Evolutionary conservation across 805 yeast species (phyloP), one percentile per base, ranked within the genome.

Genomic region (Maudiozyma pseudohumilis): DNA sequence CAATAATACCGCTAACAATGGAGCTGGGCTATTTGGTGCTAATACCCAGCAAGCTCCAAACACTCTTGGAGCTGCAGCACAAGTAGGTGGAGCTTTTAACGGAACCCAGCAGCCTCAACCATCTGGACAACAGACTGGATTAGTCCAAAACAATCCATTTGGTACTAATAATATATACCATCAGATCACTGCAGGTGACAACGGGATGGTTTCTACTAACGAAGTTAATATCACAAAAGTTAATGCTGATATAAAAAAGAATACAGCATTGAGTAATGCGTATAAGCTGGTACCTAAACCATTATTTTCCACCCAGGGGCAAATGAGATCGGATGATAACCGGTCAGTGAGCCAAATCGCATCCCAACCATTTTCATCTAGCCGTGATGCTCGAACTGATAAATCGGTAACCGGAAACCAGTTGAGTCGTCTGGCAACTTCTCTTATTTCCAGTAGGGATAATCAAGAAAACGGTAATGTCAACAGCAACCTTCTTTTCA

Each of bases 281-380:
- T 78, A 74, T 46, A 72, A 72, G 51, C 60, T 80, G 24, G 70
- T 80, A 1, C 88, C 92, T 29, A 74, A 67, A 40, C 77, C 82
- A 2, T 54, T 76, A 32, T 74, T 74, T 44, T 56, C 62, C 27
- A 37, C 39, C 9, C 29, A n/a, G 15, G 18, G 22, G 5, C 32
- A 29, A 19, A 29, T 29, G 10, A 22, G 20, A 19, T 9, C 22
- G n/a, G 32, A 9, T 19, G 23, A 29, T 8, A 19, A 19, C 9
- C n/a, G 23, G 12, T 12, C 22, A 5, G 20, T 13, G 7, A 11
- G 22, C n/a, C 18, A 29, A 12, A 29, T 29, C 20, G 20, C 5
- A 8, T 28, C 31, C 12, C 11, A 18, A 7, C 19, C 8, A 28
- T 5, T 5, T 9, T 11, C 6, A 4, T 10, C 16, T 9, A 17